phyloP scores from a whole-genome alignment of 352 stramenopile genomes.

The Pseudoperonospora humuli region DNA sequence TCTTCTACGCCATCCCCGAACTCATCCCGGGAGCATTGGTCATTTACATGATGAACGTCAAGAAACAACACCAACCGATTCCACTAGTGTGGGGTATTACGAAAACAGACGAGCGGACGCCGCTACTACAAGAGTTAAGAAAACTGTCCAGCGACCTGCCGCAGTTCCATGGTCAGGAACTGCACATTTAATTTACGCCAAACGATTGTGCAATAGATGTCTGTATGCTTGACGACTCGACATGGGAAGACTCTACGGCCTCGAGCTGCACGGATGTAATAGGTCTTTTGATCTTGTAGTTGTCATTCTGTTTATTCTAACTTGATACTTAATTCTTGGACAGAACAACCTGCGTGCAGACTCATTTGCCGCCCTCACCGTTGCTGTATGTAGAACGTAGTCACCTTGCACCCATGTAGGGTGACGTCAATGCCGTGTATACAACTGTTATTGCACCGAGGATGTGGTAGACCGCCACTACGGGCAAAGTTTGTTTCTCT shows the following conservation, averaged over 20 bases:
- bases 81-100: constrained; percentile 15
- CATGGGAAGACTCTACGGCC: not conserved
- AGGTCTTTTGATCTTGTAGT: not conserved
- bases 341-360: constrained; percentile 58
- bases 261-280: not conserved
- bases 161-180: constrained; percentile 65
- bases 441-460: constrained; percentile 48
- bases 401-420: constrained; percentile 65
- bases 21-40: constrained; percentile 61
- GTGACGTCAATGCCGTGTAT: constrained; percentile 51
- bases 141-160: constrained; percentile 32
- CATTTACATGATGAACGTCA: constrained; percentile 79
- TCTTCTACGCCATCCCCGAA: constrained; percentile 72
- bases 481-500: constrained; percentile 71
- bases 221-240: not conserved
- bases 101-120: constrained; percentile 40
- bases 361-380: constrained; percentile 53
- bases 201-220: not conserved
- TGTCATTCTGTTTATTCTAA: too few species aligned
- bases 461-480: constrained; percentile 35
- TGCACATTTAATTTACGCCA: constrained; percentile 68
- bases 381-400: constrained; percentile 80
- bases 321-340: constrained; percentile 69
- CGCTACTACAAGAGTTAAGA: constrained; percentile 34
- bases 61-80: constrained; percentile 18